phyloP scores from a whole-genome alignment of 768 basidiomycete genomes.

The Dioszegia aurantiaca region DNA sequence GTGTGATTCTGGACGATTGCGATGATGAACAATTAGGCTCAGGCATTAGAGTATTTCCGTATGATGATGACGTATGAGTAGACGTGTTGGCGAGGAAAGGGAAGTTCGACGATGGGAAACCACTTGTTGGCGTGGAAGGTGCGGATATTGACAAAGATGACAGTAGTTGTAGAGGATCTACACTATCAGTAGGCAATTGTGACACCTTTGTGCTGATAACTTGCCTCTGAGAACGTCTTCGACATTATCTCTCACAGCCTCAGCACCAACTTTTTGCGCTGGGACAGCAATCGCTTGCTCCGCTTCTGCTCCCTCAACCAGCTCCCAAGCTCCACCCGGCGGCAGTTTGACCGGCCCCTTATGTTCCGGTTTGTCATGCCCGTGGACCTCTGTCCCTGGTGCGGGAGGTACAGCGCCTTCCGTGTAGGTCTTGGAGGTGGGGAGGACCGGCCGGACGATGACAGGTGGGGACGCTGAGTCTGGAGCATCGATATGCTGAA shows the following conservation, averaged over 20 bases:
- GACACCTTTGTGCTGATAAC: conserved; percentile 21
- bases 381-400: conserved; percentile 23
- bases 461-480: conserved; percentile 6
- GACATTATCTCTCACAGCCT: conserved; percentile 64
- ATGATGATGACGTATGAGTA: not conserved
- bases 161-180: conserved; percentile 24
- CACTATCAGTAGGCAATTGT: not conserved
- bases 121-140: conserved; percentile 31
- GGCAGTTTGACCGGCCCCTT: conserved; percentile 31
- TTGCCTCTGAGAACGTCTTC: conserved; percentile 75
- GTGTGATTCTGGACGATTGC: conserved; percentile 5
- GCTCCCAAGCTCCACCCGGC: conserved; percentile 47
- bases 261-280: conserved; percentile 51
- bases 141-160: conserved; percentile 22
- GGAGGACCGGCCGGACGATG: conserved; percentile 18
- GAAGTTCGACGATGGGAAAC: conserved; percentile 33
- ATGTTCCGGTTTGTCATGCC: not conserved
- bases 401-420: conserved; percentile 32
- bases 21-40: conserved; percentile 6
- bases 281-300: conserved; percentile 14
- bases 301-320: conserved; percentile 33
- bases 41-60: not conserved
- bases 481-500: conserved; percentile 5
- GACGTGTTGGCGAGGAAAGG: conserved; percentile 41
- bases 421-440: conserved; percentile 32